Evolutionary conservation across 805 yeast genomes (phyloP), one percentile per base, ranked within the genome.

Genomic region (Suhomyces xylopsoci): DNA sequence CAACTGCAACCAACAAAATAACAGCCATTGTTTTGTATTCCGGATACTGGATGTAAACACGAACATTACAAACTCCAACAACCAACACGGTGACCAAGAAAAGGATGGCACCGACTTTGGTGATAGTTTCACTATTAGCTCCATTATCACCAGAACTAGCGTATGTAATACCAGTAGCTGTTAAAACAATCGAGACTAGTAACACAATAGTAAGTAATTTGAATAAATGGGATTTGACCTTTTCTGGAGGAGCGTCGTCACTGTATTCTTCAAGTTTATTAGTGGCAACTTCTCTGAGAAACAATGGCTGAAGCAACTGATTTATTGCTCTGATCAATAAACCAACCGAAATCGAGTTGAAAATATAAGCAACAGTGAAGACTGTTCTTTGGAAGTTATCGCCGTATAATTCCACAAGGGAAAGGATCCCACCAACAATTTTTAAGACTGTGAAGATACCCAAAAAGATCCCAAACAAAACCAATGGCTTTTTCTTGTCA

Each of bases 361-460:
- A 49, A 24, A 52, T 26, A 15, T 52, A 52, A 9, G 52, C 48
- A 14, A 38, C 52, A 25, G 44, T 52, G 32, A 36, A 52, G 3
- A 30, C 19, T 8, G 48, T 45, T n/a, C 3, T 5, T 19, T 20
- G 25, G 17, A 49, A 42, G 3, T 34, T 42, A 2, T 2, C 25
- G 25, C 14, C 14, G n/a, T 43, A 47, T 26, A 49, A 30, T 8
- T 19, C 3, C 17, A 48, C 14, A 24, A 52, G 25, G 7, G 44
- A 30, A 8, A 34, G 25, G 12, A 42, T 43, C 6, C 52, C 55
- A 17, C 55, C 55, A 34, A 41, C 51, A 5, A 43, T 24, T 22
- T 52, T 52, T 9, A 52, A 36, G 14, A 25, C 6, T 7, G 25
- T 10, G 22, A 52, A 52, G 20, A 49, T 32, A 25, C 42, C 7